These are phyloP conservation scores for Aureobasidium sp. DNA, from an alignment of 2,329 filamentous ascomycete genomes.

Conservation along the genomic window DNA sequence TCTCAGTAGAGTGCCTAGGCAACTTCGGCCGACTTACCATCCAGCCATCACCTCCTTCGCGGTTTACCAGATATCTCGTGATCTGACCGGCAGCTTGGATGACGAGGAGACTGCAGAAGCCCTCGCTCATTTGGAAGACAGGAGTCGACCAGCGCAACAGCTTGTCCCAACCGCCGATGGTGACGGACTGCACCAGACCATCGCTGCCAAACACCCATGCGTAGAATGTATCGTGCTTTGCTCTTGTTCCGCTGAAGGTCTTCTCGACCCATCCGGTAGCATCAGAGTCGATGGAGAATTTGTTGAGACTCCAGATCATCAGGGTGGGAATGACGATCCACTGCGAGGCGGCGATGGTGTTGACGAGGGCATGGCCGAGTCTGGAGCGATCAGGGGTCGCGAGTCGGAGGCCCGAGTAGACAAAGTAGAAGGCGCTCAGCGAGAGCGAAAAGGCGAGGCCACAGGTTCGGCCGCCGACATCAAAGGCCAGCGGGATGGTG, in stretches of 20 bases:
- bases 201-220: conserved; percentile 87
- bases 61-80: conserved; percentile 88
- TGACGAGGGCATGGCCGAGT: conserved; percentile 64
- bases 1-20: conserved; percentile 30
- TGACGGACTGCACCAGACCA: conserved; percentile 70
- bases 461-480: conserved; percentile 91
- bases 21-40: conserved; percentile 56
- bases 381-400: conserved; percentile 72
- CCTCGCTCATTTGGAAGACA: conserved; percentile 88
- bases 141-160: conserved; percentile 84
- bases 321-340: conserved; percentile 80
- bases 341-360: conserved; percentile 67
- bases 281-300: conserved; percentile 87
- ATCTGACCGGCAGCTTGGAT: conserved; percentile 94
- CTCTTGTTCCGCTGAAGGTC: conserved; percentile 62
- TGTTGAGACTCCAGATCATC: conserved; percentile 90
- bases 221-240: conserved; percentile 57
- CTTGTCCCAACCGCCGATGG: conserved; percentile 84
- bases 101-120: conserved; percentile 91
- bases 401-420: conserved; percentile 74
- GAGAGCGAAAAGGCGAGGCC: conserved; percentile 89
- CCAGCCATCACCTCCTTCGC: conserved; percentile 90
- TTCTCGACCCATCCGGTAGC: conserved; percentile 72
- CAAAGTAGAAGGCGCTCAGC: conserved; percentile 82
- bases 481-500: conserved; percentile 93